Evolutionary conservation across 2,329 filamentous ascomycete genomes (phyloP), one percentile per base, ranked within the genome.

Genomic region (Domatiomyces globalis): DNA sequence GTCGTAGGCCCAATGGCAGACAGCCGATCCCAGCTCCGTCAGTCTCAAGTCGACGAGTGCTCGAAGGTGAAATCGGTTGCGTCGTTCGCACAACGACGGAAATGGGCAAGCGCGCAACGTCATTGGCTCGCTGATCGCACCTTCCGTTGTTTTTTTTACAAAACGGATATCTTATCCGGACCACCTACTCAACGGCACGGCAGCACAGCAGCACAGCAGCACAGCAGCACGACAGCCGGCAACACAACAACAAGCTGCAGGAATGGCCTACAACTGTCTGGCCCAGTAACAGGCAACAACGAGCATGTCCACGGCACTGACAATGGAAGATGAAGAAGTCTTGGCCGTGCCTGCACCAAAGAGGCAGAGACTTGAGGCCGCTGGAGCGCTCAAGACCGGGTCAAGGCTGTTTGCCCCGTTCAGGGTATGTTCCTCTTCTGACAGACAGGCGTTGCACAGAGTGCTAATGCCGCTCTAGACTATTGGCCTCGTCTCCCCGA

Each of bases 351-450:
- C 81, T 50, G 69, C 84, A 59, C 75, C 76, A 54, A 95, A 95
- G 73, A 81, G 88, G 57, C 85, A 87, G 68, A 88, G 84, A 71
- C 71, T 80, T 53, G 69, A 72, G 56, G 68, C 73, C 55, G 63
- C 63, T 52, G 10, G 43, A 17, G 18, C 44, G 15, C 61, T 65
- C 51, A 70, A 69, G 55, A 70, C 71, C 62, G 76, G 77, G 51
- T 94, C 89, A 9, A 80, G 81, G 64, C 87, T 96, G 60, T 96
- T 98, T 73, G 85, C 89, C 61, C 90, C 92, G 1, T 96, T 90
- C 71, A 75, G 92, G 67, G 88, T 94, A 81, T 59, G 27, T 10
- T 45, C 10, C 27, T 39, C 49, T 43, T 46, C 45, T 51, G 49
- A 48, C 18, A 12, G 46, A 42, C n/a, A 19, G 17, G 5, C 20